Conservation (phyloP, 1,139 yeast species). For the Debaryomyces nepalensis region DNA sequence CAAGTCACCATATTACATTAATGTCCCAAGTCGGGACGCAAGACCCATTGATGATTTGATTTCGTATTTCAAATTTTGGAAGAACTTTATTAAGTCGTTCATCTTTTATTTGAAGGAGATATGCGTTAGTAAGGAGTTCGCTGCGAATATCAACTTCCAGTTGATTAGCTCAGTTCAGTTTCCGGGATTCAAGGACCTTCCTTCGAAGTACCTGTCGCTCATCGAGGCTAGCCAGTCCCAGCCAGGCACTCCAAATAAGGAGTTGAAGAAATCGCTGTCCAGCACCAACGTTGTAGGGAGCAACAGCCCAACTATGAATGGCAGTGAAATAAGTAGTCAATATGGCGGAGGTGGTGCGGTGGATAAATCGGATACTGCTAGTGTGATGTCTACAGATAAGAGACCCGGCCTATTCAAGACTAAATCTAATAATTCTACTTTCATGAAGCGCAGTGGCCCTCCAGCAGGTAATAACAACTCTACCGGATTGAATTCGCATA, state of each 20-base stretch:
- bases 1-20: constrained; percentile 44
- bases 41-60: constrained; percentile 56
- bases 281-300: constrained; percentile 17
- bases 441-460: constrained; percentile 13
- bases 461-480: neutral
- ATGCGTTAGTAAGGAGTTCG: constrained; percentile 68
- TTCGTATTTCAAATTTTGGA: constrained; percentile 70
- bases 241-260: constrained; percentile 31
- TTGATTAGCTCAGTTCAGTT: constrained; percentile 64
- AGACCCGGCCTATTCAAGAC: constrained; percentile 42
- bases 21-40: constrained; percentile 44
- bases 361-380: constrained; percentile 10
- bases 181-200: constrained; percentile 50
- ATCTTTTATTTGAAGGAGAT: constrained; percentile 65
- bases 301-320: constrained; percentile 8
- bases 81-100: constrained; percentile 65
- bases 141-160: constrained; percentile 66
- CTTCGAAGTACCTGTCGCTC: constrained; percentile 23
- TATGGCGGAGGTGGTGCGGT: constrained; percentile 9
- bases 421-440: constrained; percentile 32
- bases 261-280: constrained; percentile 28
- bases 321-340: constrained; percentile 1
- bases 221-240: constrained; percentile 26
- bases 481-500: constrained; percentile 19
- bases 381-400: constrained; percentile 19